Percentiles rank a stretch among this genome's conserved stretches.
Conservation (phyloP, 2,329 filamentous ascomycete species). For the Microdochium bolleyi region DNA sequence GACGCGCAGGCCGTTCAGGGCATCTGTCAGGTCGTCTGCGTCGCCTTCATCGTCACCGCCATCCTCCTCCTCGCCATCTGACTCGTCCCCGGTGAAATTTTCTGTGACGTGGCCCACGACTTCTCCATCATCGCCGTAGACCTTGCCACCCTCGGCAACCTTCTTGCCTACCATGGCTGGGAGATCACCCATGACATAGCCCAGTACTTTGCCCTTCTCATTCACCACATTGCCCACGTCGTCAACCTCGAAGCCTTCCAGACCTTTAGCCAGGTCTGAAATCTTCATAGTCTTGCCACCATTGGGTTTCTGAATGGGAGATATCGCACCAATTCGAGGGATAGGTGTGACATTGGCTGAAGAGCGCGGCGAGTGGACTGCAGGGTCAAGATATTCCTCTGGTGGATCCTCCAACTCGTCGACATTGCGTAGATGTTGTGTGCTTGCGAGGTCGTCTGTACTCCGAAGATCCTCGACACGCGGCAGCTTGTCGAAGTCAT, state of each 20-base stretch:
- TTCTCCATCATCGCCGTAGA: slow-evolving; percentile 33
- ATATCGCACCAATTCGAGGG: slow-evolving; percentile 31
- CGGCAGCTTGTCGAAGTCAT: slow-evolving; percentile 13
- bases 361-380: slow-evolving; percentile 16
- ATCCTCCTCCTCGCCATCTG: slow-evolving; percentile 12
- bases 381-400: slow-evolving; percentile 22
- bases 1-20: slow-evolving; percentile 27
- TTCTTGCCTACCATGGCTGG: slow-evolving; percentile 44
- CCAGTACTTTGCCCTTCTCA: slow-evolving; percentile 40
- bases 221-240: slow-evolving; percentile 47
- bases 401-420: slow-evolving; percentile 15
- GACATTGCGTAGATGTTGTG: slow-evolving; percentile 11
- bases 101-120: slow-evolving; percentile 36
- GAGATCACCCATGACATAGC: slow-evolving; percentile 43
- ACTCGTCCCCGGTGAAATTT: slow-evolving; percentile 22
- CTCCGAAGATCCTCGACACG: slow-evolving; percentile 11
- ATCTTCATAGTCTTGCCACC: slow-evolving; percentile 12
- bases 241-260: slow-evolving; percentile 40
- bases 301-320: not conserved
- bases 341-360: slow-evolving; percentile 32
- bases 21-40: slow-evolving; percentile 12
- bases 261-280: slow-evolving; percentile 25
- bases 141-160: slow-evolving; percentile 35
- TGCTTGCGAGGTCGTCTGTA: slow-evolving; percentile 13
- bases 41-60: not conserved